These are phyloP conservation scores for Danielia oregonensis DNA, from an alignment of 805 yeast species.

Conservation along the genomic window DNA sequence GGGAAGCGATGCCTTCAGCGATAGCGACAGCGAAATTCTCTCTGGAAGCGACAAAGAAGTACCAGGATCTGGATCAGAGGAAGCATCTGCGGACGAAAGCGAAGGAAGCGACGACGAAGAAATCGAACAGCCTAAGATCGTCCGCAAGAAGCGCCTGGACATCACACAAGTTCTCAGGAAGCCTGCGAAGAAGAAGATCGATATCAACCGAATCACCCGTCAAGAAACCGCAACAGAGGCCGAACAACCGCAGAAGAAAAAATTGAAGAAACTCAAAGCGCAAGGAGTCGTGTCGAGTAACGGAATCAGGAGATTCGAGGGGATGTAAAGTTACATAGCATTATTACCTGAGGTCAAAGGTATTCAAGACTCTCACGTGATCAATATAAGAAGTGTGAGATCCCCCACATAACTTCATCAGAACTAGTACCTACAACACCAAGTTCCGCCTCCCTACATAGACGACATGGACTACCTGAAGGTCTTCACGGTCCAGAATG, in stretches of 20 bases:
- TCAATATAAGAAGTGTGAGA: neutral
- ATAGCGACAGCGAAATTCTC: neutral
- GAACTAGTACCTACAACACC: conserved; percentile 1
- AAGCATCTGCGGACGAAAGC: neutral
- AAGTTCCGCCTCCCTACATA: neutral
- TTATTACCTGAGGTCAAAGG: no score
- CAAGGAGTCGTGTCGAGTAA: conserved; percentile 13
- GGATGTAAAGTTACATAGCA: conserved; percentile 41
- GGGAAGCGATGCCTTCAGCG: neutral
- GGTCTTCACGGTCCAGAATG: conserved; percentile 34
- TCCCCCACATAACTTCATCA: neutral
- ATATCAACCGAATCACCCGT: conserved; percentile 17
- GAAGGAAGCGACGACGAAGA: neutral
- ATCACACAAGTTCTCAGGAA: conserved; percentile 5
- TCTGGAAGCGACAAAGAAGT: neutral
- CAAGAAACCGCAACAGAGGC: conserved; percentile 2
- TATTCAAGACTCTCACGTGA: neutral
- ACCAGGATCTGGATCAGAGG: no score
- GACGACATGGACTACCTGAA: conserved; percentile 28
- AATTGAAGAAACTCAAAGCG: conserved; percentile 6
- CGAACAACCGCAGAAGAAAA: conserved; percentile 11
- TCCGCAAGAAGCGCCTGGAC: conserved; percentile 4
- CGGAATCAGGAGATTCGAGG: conserved; percentile 48
- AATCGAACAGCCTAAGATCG: conserved; percentile 2
- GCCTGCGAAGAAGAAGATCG: conserved; percentile 17